Evolutionary conservation across 371 early-diverging fungal genomes (phyloP), one percentile per base, ranked within the genome.

Genomic region (Mortierella sp.): DNA sequence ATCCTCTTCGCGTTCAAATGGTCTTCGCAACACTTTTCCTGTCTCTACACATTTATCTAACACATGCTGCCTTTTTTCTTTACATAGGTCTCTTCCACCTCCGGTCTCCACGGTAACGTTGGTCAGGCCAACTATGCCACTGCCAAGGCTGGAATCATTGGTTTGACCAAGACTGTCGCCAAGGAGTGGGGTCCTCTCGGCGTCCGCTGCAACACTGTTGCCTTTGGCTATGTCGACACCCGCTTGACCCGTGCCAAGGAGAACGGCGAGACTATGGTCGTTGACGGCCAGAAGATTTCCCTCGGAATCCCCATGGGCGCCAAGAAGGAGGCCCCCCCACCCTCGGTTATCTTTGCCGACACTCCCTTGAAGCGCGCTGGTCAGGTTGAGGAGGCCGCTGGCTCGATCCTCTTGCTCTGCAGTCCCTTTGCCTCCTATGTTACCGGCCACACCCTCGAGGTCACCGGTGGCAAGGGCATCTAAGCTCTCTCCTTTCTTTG

Each of bases 161-260:
- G 90, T 75, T 82, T 93, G 76, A 92, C 93, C 72, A 92, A 93
- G 89, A 91, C 91, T 16, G 81, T 93, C 34, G 91, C 93, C 73
- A 91, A 91, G 78, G 93, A 93, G 84, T 92, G 92, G 92, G 92
- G 93, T 73, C 72, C 77, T 34, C 90, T 92, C 67, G 93, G 93
- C 72, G 92, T 93, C 54, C 92, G 93, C 79, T 90, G 89, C 87
- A 93, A 93, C 89, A 91, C 91, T 21, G 91, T 93, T 79, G 93
- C 93, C 31, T 93, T 91, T 72, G 94, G 94, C 61, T 91, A 91
- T 88, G 90, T 93, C 64, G 93, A 94, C 72, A 94, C 94, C 50
- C 93, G 93, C 81, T 86, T 94, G 73, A 94, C 94, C 69, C 92
- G 92, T 78, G 92, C 94, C 77, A 94, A 94, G 90, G 94, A 93